These are phyloP conservation scores for Metschnikowia baotianmanensis DNA, from an alignment of 805 yeast species.

Conservation along the genomic window DNA sequence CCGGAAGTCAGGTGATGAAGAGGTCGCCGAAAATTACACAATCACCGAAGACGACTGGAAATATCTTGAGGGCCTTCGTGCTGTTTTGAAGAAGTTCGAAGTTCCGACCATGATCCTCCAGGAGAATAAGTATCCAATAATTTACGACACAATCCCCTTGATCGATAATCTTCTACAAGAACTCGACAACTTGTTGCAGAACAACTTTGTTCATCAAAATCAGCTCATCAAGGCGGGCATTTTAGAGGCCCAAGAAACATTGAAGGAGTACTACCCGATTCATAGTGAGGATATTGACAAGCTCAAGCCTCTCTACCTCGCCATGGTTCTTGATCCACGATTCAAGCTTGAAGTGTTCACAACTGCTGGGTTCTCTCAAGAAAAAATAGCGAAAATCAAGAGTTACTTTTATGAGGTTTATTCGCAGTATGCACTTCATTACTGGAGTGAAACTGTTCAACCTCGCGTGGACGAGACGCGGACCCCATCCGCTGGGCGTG, in stretches of 20 bases:
- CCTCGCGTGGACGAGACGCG: too few relatives aligned
- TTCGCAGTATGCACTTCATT: not conserved
- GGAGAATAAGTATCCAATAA: not conserved
- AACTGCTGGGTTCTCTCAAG: not conserved
- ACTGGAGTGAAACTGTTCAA: not conserved
- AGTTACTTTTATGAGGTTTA: constrained; percentile 1
- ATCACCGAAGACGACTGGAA: constrained; percentile 3
- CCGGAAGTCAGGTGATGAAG: too few relatives aligned
- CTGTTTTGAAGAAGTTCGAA: not conserved
- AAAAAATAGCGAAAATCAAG: not conserved
- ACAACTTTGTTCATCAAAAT: not conserved
- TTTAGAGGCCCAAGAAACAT: not conserved
- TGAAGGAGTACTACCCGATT: constrained; percentile 1
- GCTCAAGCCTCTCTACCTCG: constrained; percentile 4
- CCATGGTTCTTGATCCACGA: constrained; percentile 6
- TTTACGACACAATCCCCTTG: constrained; percentile 1
- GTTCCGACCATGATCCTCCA: constrained; percentile 1
- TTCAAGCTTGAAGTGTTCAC: constrained; percentile 1
- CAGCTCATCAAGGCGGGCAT: constrained; percentile 1
- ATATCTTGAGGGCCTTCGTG: constrained; percentile 1
- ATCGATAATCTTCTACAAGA: not conserved
- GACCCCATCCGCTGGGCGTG: not conserved
- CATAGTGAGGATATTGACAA: not conserved
- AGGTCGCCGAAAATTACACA: too few relatives aligned
- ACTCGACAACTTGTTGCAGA: not conserved